Conservation (phyloP, 2,329 filamentous ascomycete species). For the Nemania sp. region DNA sequence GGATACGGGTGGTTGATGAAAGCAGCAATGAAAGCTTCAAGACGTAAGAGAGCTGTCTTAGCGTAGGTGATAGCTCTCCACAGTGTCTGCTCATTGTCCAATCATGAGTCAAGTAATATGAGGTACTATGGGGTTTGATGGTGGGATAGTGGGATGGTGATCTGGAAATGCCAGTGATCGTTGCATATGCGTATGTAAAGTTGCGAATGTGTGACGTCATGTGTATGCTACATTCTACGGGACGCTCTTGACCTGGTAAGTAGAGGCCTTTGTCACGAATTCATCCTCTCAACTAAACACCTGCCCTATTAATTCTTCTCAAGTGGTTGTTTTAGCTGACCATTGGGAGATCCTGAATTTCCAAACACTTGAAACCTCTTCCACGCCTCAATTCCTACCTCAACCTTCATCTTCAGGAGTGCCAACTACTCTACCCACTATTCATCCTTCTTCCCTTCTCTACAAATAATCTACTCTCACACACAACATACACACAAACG, state of each 20-base stretch:
- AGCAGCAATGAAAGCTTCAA: constrained; percentile 18
- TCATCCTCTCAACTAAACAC: background rate
- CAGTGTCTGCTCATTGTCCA: constrained; percentile 23
- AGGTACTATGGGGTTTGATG: too few species aligned
- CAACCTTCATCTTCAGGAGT: background rate
- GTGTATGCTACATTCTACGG: constrained; percentile 4
- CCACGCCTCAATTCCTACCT: background rate
- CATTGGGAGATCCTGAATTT: constrained; percentile 20
- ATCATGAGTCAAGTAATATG: constrained; percentile 21
- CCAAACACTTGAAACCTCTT: constrained; percentile 2
- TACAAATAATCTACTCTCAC: background rate
- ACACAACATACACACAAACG: constrained; percentile 13
- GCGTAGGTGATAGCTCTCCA: constrained; percentile 33
- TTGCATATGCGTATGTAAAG: constrained; percentile 19
- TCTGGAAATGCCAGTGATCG: constrained; percentile 3
- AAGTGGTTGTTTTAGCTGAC: background rate
- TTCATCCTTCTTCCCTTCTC: background rate
- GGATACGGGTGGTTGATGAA: background rate
- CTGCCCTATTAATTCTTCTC: constrained; percentile 23
- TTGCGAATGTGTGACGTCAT: constrained; percentile 39
- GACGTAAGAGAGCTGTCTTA: constrained; percentile 25
- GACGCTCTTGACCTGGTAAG: constrained; percentile 9
- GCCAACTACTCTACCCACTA: background rate
- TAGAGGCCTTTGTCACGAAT: constrained; percentile 5
- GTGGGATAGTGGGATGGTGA: constrained; percentile 8